Conservation (phyloP, 176 grass and related monocot species). For the Zoysia japonica region DNA sequence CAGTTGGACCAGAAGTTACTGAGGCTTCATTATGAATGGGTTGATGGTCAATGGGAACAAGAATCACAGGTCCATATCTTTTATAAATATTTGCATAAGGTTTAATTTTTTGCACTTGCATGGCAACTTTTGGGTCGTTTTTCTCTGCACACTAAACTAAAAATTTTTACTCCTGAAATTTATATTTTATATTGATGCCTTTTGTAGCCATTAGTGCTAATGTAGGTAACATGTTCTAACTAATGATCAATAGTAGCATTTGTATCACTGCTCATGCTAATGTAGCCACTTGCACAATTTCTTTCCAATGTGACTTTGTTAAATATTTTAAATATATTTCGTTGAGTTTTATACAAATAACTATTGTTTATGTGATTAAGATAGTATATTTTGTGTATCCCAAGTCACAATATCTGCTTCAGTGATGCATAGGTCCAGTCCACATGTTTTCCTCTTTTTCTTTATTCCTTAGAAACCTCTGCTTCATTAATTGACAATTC, state of each 20-base stretch:
- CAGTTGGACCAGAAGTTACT: constrained; percentile 52
- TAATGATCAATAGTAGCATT: background rate
- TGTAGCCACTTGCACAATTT: constrained; percentile 5
- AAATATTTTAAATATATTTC: background rate
- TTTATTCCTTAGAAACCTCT: background rate
- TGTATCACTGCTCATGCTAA: background rate
- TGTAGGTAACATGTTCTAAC: background rate
- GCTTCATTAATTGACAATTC: constrained; percentile 13
- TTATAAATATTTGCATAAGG: constrained; percentile 36
- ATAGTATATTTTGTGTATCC: background rate
- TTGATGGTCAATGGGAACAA: constrained; percentile 50
- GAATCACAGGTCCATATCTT: constrained; percentile 51
- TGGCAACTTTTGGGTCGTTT: too few species aligned
- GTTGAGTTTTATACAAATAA: background rate
- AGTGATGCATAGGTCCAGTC: background rate
- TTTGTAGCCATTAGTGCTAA: background rate
- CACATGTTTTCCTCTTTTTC: background rate
- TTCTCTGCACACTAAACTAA: background rate
- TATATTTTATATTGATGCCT: background rate
- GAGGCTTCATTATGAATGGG: constrained; percentile 61
- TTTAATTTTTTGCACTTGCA: constrained; percentile 9
- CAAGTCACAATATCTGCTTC: background rate
- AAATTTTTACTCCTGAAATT: background rate
- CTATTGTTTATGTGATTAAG: background rate
- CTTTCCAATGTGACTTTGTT: constrained; percentile 7